Evolutionary conservation across 176 grass and related monocot species (phyloP).

Genomic region (Elaeis guineensis): DNA sequence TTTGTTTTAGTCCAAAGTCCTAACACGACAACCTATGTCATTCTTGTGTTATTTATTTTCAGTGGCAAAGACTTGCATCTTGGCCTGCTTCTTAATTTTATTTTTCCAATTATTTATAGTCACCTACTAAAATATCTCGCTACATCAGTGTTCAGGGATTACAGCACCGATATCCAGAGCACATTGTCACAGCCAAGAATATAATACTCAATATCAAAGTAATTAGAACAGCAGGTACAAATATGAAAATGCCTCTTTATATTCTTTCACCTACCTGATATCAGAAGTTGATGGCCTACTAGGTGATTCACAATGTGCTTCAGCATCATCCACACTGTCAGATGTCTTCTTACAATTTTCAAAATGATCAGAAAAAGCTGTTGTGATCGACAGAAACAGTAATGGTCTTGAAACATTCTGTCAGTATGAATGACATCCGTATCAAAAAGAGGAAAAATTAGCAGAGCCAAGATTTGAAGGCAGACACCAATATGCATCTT

Average conservation of each 20-base stretch:
- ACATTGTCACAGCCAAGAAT: too few relatives aligned
- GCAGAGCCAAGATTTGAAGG: constrained; percentile 5
- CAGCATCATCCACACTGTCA: constrained; percentile 30
- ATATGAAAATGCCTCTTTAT: constrained; percentile 7
- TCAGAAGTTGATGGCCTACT: constrained; percentile 35
- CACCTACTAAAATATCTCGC: too few relatives aligned
- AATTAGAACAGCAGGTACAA: neutral
- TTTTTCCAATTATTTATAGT: too few relatives aligned
- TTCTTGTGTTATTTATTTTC: too few relatives aligned
- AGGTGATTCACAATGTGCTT: constrained; percentile 39
- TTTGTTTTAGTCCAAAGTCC: too few relatives aligned
- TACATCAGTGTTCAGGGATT: too few relatives aligned
- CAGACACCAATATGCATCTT: neutral
- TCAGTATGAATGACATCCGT: neutral
- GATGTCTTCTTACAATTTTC: constrained; percentile 30
- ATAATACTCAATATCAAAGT: too few relatives aligned
- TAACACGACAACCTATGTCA: too few relatives aligned
- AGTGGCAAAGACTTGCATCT: too few relatives aligned
- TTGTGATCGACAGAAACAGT: constrained; percentile 67
- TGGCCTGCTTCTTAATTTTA: too few relatives aligned
- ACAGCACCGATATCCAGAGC: too few relatives aligned
- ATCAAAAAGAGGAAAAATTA: neutral
- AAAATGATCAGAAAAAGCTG: constrained; percentile 51
- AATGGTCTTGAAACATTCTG: constrained; percentile 91
- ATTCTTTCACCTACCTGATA: constrained; percentile 31